Evolutionary conservation across 2,329 filamentous ascomycete species (phyloP).

Genomic region (Apiospora malaysiana): DNA sequence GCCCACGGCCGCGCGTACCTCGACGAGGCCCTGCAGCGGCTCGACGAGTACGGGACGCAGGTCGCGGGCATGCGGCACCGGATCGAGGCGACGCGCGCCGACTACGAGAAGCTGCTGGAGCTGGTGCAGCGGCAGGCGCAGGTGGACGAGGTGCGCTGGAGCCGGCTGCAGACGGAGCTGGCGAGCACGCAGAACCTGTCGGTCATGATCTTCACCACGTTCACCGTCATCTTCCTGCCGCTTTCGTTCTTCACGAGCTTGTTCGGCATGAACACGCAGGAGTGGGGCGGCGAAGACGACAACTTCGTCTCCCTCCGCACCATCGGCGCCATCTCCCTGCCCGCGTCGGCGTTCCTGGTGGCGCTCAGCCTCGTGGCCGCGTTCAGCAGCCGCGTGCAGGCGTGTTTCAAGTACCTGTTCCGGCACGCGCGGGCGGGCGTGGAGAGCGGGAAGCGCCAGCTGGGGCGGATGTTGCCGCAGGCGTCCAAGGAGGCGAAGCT

Average conservation of each 20-base stretch:
- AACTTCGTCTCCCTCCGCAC: conserved; percentile 47
- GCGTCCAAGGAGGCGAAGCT: conserved; percentile 34
- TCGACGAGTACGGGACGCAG: conserved; percentile 61
- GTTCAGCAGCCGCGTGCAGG: conserved; percentile 56
- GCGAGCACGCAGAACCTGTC: conserved; percentile 66
- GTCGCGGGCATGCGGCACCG: conserved; percentile 62
- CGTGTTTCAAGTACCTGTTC: conserved; percentile 36
- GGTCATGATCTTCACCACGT: conserved; percentile 70
- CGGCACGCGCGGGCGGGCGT: conserved; percentile 23
- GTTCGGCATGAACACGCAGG: conserved; percentile 68
- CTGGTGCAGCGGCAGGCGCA: conserved; percentile 72
- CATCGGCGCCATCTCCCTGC: conserved; percentile 56
- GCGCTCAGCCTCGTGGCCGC: conserved; percentile 57
- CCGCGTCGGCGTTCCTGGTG: conserved; percentile 55
- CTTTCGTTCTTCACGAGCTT: conserved; percentile 69
- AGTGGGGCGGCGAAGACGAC: conserved; percentile 59
- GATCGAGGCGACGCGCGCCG: conserved; percentile 63
- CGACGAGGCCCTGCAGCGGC: conserved; percentile 54
- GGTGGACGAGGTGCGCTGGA: conserved; percentile 69
- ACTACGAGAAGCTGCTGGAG: conserved; percentile 70
- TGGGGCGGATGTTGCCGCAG: conserved; percentile 37
- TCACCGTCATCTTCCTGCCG: conserved; percentile 68
- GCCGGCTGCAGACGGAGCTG: conserved; percentile 66
- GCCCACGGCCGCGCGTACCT: conserved; percentile 58
- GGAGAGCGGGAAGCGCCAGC: conserved; percentile 26